Conservation (phyloP, 2,329 filamentous ascomycete species). For the Pseudocercospora eumusae region DNA sequence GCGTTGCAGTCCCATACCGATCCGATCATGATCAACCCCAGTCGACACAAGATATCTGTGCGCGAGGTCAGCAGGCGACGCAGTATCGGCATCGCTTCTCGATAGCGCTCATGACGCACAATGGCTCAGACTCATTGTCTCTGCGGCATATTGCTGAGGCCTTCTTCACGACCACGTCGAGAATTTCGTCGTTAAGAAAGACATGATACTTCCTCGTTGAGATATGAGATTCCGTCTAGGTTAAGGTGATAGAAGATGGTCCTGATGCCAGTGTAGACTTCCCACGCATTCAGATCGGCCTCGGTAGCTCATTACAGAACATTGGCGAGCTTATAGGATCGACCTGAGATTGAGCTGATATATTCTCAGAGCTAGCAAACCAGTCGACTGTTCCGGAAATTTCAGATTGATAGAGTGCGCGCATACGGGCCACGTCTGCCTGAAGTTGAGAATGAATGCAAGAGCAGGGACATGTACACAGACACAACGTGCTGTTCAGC, state of each 20-base stretch:
- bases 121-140: background rate
- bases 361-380: background rate
- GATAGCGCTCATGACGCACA: background rate
- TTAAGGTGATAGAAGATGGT: background rate
- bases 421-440: background rate
- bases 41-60: background rate
- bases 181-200: background rate
- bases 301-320: background rate
- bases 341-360: background rate
- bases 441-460: background rate
- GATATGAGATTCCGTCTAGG: background rate
- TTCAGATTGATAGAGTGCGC: background rate
- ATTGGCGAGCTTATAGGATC: background rate
- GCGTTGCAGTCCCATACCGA: background rate
- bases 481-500: background rate
- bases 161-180: background rate
- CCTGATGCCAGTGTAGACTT: background rate
- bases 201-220: too few species aligned
- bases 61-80: background rate
- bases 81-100: background rate
- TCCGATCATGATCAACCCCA: background rate
- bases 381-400: background rate
- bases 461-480: background rate
- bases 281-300: background rate
- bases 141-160: background rate